A percentile compares a stretch with the other conserved stretches of the same genome.
These are phyloP conservation scores for Beta lomatogona DNA, from an alignment of 179 eudicot genomes.

Conservation along the genomic window DNA sequence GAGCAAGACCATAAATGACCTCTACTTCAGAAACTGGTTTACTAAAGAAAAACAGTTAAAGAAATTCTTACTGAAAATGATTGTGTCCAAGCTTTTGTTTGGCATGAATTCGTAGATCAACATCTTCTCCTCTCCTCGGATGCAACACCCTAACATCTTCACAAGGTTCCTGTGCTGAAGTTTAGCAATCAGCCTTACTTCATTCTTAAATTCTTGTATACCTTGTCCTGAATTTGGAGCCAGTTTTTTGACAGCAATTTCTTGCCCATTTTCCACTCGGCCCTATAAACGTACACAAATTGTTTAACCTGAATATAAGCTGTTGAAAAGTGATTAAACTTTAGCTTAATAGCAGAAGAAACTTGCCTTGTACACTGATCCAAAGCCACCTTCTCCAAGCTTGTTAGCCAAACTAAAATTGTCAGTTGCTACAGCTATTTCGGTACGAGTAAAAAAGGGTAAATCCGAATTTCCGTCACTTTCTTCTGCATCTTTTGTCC, in stretches of 20 bases:
- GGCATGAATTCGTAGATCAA: constrained; percentile 42
- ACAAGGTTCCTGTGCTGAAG: constrained; percentile 44
- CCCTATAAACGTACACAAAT: constrained; percentile 19
- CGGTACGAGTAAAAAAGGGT: constrained; percentile 35
- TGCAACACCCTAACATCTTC: constrained; percentile 36
- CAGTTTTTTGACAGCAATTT: constrained; percentile 41
- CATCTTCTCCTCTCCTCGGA: constrained; percentile 39
- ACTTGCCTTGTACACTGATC: constrained; percentile 38
- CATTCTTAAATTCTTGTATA: constrained; percentile 38
- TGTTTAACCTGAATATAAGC: neutral
- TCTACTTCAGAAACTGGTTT: neutral
- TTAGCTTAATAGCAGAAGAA: neutral
- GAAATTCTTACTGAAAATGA: constrained; percentile 26
- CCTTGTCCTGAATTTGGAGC: constrained; percentile 36
- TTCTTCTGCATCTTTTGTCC: constrained; percentile 39
- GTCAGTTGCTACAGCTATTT: constrained; percentile 40
- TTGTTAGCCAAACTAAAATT: constrained; percentile 36
- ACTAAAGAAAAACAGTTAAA: neutral
- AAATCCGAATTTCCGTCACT: constrained; percentile 37
- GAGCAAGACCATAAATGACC: neutral
- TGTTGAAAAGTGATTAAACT: neutral
- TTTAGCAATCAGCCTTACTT: constrained; percentile 39
- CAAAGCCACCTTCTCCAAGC: constrained; percentile 53
- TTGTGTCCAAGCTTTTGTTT: constrained; percentile 40
- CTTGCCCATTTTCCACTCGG: constrained; percentile 29